These are phyloP conservation scores for Hyaloscypha variabilis DNA, from an alignment of 495 filamentous ascomycete species.

Conservation along the genomic window DNA sequence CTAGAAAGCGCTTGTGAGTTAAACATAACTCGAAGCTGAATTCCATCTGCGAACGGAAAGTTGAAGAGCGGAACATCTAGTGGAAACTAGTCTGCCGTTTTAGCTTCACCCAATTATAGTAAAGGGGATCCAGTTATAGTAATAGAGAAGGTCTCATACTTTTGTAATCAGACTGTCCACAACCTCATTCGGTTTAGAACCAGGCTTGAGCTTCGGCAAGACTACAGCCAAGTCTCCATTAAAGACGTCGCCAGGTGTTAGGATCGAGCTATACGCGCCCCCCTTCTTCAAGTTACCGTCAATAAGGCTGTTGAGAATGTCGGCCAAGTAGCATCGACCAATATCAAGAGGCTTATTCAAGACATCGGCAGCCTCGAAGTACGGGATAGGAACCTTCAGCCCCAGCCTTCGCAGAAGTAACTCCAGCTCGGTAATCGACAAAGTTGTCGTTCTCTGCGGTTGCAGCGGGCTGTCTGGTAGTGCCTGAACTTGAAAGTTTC, in stretches of 20 bases:
- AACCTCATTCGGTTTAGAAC: not conserved
- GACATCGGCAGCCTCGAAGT: constrained; percentile 1
- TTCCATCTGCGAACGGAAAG: constrained; percentile 33
- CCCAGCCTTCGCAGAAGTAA: no score
- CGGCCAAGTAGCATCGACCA: constrained; percentile 13
- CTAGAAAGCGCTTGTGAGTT: constrained; percentile 41
- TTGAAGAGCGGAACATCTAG: constrained; percentile 33
- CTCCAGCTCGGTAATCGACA: no score
- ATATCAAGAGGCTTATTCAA: constrained; percentile 19
- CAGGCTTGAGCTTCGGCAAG: constrained; percentile 33
- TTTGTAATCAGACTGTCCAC: constrained; percentile 5
- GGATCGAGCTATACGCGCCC: constrained; percentile 35
- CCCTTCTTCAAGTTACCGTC: constrained; percentile 5
- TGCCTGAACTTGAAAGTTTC: no score
- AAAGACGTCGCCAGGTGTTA: constrained; percentile 30
- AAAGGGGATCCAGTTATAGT: not conserved
- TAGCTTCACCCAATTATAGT: not conserved
- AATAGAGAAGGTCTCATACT: not conserved
- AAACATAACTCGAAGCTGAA: constrained; percentile 39
- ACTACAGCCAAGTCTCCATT: constrained; percentile 40
- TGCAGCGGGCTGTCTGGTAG: no score
- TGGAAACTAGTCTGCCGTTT: constrained; percentile 37
- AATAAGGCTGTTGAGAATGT: constrained; percentile 1
- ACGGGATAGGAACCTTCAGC: constrained; percentile 13
- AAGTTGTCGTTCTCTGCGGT: no score